phyloP scores from a whole-genome alignment of 176 grass and related monocot genomes.

The Carex parvula region DNA sequence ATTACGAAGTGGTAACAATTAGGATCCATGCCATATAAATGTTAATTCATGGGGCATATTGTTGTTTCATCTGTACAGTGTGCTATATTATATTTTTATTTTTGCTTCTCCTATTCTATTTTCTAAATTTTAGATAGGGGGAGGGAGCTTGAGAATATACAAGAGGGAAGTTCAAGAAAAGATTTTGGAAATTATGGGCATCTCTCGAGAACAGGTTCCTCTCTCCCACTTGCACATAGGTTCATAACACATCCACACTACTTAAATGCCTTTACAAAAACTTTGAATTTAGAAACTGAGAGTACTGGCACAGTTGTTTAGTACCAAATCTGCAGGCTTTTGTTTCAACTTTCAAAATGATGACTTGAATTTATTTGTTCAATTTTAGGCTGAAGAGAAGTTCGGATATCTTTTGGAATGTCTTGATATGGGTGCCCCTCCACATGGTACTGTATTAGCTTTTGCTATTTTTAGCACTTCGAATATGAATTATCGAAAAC shows the following conservation, averaged over 20 bases:
- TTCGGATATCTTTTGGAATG: conserved; percentile 94
- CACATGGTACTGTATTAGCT: conserved; percentile 59
- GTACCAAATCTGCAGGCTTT: neutral
- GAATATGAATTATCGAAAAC: neutral
- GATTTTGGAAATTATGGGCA: conserved; percentile 84
- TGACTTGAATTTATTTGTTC: conserved; percentile 10
- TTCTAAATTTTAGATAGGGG: conserved; percentile 59
- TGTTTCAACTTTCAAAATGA: neutral
- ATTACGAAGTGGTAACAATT: neutral
- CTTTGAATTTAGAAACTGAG: neutral
- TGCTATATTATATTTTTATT: neutral
- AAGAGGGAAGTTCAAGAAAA: conserved; percentile 86
- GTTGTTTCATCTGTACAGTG: neutral
- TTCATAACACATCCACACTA: neutral
- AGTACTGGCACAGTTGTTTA: neutral
- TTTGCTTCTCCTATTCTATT: neutral
- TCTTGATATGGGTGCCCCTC: conserved; percentile 91
- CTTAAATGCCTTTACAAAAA: neutral
- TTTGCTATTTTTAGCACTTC: neutral
- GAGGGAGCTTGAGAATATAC: conserved; percentile 92
- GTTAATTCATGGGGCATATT: neutral
- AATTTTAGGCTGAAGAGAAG: conserved; percentile 80
- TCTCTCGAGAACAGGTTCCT: conserved; percentile 64
- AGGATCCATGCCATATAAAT: neutral
- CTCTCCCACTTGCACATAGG: neutral